These are phyloP conservation scores for Yarrowia sp. DNA, from an alignment of 805 yeast species.

Conservation along the genomic window DNA sequence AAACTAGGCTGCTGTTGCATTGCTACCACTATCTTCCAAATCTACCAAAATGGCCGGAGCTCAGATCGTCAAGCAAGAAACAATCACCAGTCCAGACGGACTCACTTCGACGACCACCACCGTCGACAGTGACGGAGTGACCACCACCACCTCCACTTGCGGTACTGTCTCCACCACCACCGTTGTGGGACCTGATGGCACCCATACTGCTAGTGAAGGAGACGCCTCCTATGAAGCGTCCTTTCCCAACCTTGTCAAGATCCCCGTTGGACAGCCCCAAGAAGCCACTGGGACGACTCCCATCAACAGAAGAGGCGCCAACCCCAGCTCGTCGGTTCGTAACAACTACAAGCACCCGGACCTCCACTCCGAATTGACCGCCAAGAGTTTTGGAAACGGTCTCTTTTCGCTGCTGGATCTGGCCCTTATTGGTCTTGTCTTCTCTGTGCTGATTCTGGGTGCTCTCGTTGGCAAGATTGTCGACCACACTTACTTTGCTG, in stretches of 20 bases:
- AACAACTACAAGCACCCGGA: conserved; percentile 41
- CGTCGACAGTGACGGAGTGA: conserved; percentile 23
- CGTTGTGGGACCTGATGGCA: conserved; percentile 22
- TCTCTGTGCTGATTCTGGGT: conserved; percentile 24
- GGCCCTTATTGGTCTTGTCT: conserved; percentile 14
- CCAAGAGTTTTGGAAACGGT: conserved; percentile 46
- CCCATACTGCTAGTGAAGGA: conserved; percentile 13
- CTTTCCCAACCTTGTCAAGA: conserved; percentile 26
- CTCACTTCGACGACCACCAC: conserved; percentile 24
- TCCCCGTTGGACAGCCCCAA: conserved; percentile 24
- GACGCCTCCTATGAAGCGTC: conserved; percentile 7
- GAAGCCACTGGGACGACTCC: conserved; percentile 26
- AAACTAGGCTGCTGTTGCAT: conserved; percentile 10
- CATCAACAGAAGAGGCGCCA: conserved; percentile 15
- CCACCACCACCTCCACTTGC: conserved; percentile 28
- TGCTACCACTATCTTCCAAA: conserved; percentile 7
- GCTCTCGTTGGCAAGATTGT: conserved; percentile 25
- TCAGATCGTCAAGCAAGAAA: conserved; percentile 26
- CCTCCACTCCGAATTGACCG: conserved; percentile 43
- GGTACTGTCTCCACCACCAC: conserved; percentile 36
- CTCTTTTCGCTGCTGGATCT: conserved; percentile 38
- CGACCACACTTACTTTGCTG: conserved; percentile 49
- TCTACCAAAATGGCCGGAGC: conserved; percentile 4
- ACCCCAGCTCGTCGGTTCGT: conserved; percentile 7
- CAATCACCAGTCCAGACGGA: conserved; percentile 24